Evolutionary conservation across 352 stramenopile genomes (phyloP).

Genomic region (Pythium oligandrum): DNA sequence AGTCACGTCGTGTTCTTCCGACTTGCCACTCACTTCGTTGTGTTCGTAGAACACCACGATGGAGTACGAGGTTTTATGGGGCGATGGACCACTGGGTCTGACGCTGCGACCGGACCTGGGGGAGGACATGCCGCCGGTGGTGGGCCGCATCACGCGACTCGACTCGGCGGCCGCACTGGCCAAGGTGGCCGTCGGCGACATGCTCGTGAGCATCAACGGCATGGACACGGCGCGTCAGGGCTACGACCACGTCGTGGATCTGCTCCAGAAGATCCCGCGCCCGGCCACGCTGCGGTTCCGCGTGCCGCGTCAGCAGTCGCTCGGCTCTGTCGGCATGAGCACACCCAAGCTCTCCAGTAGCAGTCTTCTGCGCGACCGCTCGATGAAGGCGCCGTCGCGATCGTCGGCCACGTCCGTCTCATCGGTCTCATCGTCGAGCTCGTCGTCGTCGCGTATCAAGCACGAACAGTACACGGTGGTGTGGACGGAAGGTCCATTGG

Average conservation of each 20-base stretch:
- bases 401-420: conserved; percentile 15
- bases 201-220: conserved; percentile 88
- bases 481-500: conserved; percentile 78
- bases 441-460: conserved; percentile 36
- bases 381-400: conserved; percentile 2
- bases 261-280: conserved; percentile 78
- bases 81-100: conserved; percentile 73
- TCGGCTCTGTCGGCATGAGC: background rate
- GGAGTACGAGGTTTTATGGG: conserved; percentile 87
- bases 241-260: conserved; percentile 79
- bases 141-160: conserved; percentile 82
- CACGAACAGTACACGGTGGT: conserved; percentile 85
- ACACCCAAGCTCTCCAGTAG: conserved; percentile 2
- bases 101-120: conserved; percentile 79
- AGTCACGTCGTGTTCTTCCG: no score
- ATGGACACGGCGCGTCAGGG: conserved; percentile 82
- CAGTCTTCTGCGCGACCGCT: conserved; percentile 13
- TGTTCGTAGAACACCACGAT: conserved; percentile 21
- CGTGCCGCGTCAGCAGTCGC: conserved; percentile 51
- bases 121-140: conserved; percentile 84
- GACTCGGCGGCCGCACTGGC: conserved; percentile 77
- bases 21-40: no score
- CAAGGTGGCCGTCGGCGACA: conserved; percentile 79
- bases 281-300: conserved; percentile 80
- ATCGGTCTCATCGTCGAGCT: conserved; percentile 22